Conservation (phyloP, 208 protist species). For the Leishmania amazonensis region DNA sequence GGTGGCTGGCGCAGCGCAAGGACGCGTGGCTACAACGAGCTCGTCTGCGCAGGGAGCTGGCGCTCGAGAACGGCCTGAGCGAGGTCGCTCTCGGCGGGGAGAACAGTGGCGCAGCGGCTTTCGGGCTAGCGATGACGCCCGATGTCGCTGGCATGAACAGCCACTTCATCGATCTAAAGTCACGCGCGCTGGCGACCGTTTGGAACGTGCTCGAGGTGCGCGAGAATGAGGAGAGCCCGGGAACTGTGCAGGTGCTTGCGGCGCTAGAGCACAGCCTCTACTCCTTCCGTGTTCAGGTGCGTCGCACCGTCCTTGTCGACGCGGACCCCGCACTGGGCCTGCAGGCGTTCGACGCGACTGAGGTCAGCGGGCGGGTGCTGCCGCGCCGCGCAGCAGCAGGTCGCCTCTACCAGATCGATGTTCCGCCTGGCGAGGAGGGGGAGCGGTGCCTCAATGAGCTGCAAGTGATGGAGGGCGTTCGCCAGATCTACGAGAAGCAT, state of each 20-base stretch:
- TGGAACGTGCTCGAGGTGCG: conserved; percentile 89
- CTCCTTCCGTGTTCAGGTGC: conserved; percentile 72
- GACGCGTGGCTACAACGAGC: conserved; percentile 77
- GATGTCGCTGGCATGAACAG: conserved; percentile 28
- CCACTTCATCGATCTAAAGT: conserved; percentile 86
- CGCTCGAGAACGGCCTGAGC: conserved; percentile 22
- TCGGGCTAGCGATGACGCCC: not conserved
- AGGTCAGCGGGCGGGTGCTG: conserved; percentile 56
- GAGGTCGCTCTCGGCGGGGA: conserved; percentile 7
- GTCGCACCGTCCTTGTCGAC: conserved; percentile 70
- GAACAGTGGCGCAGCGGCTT: not conserved
- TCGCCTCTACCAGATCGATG: conserved; percentile 54
- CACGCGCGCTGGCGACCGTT: conserved; percentile 59
- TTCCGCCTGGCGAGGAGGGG: conserved; percentile 58
- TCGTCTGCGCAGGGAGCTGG: conserved; percentile 75
- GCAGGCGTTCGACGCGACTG: conserved; percentile 17
- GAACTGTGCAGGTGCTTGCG: conserved; percentile 64
- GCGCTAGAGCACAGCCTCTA: conserved; percentile 63
- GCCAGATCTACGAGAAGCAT: conserved; percentile 77
- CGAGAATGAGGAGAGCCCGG: conserved; percentile 46
- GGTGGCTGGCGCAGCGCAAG: conserved; percentile 61
- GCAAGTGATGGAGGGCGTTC: conserved; percentile 63
- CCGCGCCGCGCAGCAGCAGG: conserved; percentile 48
- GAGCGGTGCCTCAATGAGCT: conserved; percentile 75
- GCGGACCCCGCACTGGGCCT: conserved; percentile 30